Percentiles rank a stretch among this genome's conserved stretches.
phyloP scores from a whole-genome alignment of 2,329 filamentous ascomycete species.

The Parafenestella ontariensis region DNA sequence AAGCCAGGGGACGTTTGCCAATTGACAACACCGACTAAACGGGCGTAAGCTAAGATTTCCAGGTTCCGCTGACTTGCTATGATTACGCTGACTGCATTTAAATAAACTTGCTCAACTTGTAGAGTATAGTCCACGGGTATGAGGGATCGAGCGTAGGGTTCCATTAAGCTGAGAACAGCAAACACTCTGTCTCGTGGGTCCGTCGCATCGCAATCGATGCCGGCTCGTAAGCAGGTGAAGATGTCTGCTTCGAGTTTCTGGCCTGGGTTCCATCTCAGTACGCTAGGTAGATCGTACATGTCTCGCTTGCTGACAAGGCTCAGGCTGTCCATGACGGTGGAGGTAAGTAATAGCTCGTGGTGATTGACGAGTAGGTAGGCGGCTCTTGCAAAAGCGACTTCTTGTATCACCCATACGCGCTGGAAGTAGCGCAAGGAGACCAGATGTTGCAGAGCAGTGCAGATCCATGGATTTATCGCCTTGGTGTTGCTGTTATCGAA shows the following conservation, averaged over 20 bases:
- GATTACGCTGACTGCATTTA: background rate
- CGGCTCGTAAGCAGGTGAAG: conserved; percentile 5
- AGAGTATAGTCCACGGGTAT: conserved; percentile 13
- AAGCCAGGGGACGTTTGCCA: background rate
- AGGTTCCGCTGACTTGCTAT: background rate
- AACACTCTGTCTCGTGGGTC: conserved; percentile 15
- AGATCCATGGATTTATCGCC: background rate
- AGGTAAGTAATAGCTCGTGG: background rate
- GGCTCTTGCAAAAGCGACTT: conserved; percentile 15
- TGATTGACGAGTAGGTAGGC: conserved; percentile 9
- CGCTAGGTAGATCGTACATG: background rate
- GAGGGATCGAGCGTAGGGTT: background rate
- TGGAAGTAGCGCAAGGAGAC: conserved; percentile 15
- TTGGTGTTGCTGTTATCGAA: background rate
- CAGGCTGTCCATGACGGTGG: background rate
- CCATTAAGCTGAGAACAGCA: conserved; percentile 15
- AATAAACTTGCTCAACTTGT: background rate
- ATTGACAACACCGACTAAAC: background rate
- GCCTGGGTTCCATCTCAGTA: conserved; percentile 2
- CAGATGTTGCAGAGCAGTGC: background rate
- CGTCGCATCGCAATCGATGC: conserved; percentile 2
- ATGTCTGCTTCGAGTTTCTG: conserved; percentile 6
- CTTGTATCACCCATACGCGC: conserved; percentile 26
- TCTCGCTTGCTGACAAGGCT: background rate
- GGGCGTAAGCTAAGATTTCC: background rate